Evolutionary conservation across 2,329 filamentous ascomycete species (phyloP), one percentile per base, ranked within the genome.

Genomic region (Fusarium nodosum): DNA sequence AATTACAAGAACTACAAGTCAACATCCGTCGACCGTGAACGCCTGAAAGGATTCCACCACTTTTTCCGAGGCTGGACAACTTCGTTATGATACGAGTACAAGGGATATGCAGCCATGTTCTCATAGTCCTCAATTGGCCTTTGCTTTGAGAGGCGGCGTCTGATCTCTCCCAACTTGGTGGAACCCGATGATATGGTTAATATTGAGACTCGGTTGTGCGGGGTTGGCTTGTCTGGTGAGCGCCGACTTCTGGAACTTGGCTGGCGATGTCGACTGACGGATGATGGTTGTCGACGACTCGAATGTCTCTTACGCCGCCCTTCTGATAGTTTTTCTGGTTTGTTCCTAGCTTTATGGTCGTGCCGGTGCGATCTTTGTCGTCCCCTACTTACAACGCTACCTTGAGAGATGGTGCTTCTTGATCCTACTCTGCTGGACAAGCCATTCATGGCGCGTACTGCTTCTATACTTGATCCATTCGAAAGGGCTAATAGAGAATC

Each of bases 401-500:
- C 50, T 53, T 48, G 55, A 42, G 67, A 55, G 36, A 56, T 72
- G 50, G 63, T 50, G 46, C 39, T 72, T 52, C 59, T 58, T 38
- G 66, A 71, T 34, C 56, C 61, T 31, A 76, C 75, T 72, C 73
- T 79, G 48, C 72, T 59, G 3, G 85, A 86, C 28, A 87, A 76
- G 18, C 80, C 78, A 52, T 84, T 80, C 56, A 87, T 86, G 10
- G 84, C 79, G 57, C 78, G 78, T 62, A 87, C 80, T 2, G 84
- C 83, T 51, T 86, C 82, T n/a, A 79, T 62, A 28, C 84, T 79
- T 0, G 84, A 86, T 5, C 80, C 74, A 60, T 81, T 82, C 5
- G 84, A 87, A 30, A 87, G 71, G 8, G 81, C 79, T 62, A 82
- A 75, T 30, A 87, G 78, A 4, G 82, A 82, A 28, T 80, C 78